These are phyloP conservation scores for Citeromyces hawaiiensis DNA, from an alignment of 1,139 yeast genomes.

Conservation along the genomic window DNA sequence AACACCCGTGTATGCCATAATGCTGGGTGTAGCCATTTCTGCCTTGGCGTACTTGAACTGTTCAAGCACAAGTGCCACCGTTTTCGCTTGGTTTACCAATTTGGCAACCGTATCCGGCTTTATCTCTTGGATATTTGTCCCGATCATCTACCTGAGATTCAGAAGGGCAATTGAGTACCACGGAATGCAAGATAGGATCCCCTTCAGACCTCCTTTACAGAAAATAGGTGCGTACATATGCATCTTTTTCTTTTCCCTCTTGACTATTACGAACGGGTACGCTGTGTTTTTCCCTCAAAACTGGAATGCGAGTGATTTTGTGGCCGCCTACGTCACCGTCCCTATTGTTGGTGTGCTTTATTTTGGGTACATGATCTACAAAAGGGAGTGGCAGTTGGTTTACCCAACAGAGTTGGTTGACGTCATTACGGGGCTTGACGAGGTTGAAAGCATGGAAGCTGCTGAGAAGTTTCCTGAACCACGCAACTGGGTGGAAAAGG, in stretches of 20 bases:
- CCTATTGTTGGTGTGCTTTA: slow-evolving; percentile 17
- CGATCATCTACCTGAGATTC: slow-evolving; percentile 30
- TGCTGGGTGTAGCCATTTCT: neutral
- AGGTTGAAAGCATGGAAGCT: slow-evolving; percentile 24
- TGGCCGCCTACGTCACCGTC: slow-evolving; percentile 49
- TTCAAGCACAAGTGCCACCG: slow-evolving; percentile 15
- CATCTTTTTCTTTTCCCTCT: slow-evolving; percentile 24
- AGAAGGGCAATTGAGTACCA: slow-evolving; percentile 29
- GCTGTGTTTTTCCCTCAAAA: slow-evolving; percentile 31
- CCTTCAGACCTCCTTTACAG: slow-evolving; percentile 29
- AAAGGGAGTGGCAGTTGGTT: slow-evolving; percentile 18
- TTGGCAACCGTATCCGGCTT: slow-evolving; percentile 23
- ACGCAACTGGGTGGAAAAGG: slow-evolving; percentile 19
- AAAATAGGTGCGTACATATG: slow-evolving; percentile 32
- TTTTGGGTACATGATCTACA: slow-evolving; percentile 21
- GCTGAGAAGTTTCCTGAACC: slow-evolving; percentile 21
- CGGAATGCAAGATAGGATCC: slow-evolving; percentile 27
- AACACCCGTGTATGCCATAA: neutral
- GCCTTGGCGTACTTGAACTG: slow-evolving; percentile 17
- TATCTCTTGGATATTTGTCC: slow-evolving; percentile 21
- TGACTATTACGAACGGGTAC: slow-evolving; percentile 47
- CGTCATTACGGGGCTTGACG: slow-evolving; percentile 29
- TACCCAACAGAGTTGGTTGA: slow-evolving; percentile 30
- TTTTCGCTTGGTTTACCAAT: slow-evolving; percentile 21
- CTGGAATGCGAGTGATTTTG: slow-evolving; percentile 31